These are phyloP conservation scores for Lipomyces sp. DNA, from an alignment of 805 yeast genomes.

Conservation along the genomic window DNA sequence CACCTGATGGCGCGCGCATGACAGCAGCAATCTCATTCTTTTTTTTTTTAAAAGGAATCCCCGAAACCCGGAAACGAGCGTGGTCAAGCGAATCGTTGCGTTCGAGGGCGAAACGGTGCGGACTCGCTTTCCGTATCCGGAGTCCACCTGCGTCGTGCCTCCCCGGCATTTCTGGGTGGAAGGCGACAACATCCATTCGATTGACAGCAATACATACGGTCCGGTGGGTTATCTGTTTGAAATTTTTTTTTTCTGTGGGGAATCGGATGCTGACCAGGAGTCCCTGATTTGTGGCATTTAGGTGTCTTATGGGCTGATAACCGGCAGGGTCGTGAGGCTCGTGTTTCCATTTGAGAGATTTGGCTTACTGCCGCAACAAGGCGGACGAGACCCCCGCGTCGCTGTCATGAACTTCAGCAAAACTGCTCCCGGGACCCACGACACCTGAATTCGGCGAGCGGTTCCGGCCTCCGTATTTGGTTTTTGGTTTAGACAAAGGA, in stretches of 20 bases:
- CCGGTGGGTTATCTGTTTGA: conserved; percentile 48
- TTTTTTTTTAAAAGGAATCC: conserved; percentile 55
- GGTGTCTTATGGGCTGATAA: conserved; percentile 64
- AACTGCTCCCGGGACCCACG: neutral
- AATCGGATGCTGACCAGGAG: neutral
- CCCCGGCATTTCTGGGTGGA: conserved; percentile 89
- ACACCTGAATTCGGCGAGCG: neutral
- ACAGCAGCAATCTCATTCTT: no score
- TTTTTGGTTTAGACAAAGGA: neutral
- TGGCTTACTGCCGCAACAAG: conserved; percentile 46
- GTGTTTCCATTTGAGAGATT: conserved; percentile 67
- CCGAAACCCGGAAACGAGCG: conserved; percentile 66
- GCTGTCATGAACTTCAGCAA: neutral
- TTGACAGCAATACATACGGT: conserved; percentile 86
- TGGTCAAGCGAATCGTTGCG: conserved; percentile 77
- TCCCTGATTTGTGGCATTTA: no score
- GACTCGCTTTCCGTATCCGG: conserved; percentile 67
- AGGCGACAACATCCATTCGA: conserved; percentile 76
- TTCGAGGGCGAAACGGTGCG: conserved; percentile 64
- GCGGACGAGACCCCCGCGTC: conserved; percentile 43
- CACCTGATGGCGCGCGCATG: no score
- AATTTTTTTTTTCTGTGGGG: neutral
- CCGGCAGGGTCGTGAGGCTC: conserved; percentile 68
- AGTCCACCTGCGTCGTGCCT: conserved; percentile 60
- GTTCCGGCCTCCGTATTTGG: neutral